phyloP scores from a whole-genome alignment of 257 asterid species.

The Ballota nigra region DNA sequence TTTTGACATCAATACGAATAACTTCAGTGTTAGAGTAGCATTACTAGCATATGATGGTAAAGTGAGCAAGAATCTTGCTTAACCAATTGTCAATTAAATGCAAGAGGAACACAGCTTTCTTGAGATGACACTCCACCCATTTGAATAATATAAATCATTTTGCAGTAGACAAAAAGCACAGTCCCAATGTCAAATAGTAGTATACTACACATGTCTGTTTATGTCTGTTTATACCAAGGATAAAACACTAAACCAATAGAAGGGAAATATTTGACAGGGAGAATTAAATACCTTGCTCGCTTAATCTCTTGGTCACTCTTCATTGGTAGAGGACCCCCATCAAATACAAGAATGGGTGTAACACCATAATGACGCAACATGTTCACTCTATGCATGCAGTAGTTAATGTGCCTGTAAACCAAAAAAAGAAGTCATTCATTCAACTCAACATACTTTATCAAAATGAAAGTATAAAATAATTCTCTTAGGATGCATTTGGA shows the following conservation, averaged over 20 bases:
- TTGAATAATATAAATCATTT: not conserved
- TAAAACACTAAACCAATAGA: constrained; percentile 14
- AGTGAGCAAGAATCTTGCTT: constrained; percentile 8
- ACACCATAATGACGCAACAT: constrained; percentile 80
- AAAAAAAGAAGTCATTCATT: constrained; percentile 3
- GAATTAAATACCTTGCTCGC: constrained; percentile 64
- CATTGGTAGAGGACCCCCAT: constrained; percentile 94
- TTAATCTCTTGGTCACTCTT: constrained; percentile 87
- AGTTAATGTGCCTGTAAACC: constrained; percentile 74
- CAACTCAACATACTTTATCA: constrained; percentile 17
- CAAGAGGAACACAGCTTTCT: not conserved
- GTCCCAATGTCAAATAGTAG: not conserved
- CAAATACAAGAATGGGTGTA: constrained; percentile 88
- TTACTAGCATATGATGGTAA: not conserved
- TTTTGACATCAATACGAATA: not conserved
- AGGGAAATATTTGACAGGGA: not conserved
- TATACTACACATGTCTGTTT: not conserved
- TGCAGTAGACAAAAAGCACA: not conserved
- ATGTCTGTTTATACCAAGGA: too few relatives aligned
- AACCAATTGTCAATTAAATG: not conserved
- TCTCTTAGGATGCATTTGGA: not conserved
- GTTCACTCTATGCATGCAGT: constrained; percentile 96
- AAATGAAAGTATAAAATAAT: not conserved
- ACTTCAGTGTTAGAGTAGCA: not conserved
- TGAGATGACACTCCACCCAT: constrained; percentile 3